phyloP scores from a whole-genome alignment of 2,329 filamentous ascomycete species.

The Alternaria solani region DNA sequence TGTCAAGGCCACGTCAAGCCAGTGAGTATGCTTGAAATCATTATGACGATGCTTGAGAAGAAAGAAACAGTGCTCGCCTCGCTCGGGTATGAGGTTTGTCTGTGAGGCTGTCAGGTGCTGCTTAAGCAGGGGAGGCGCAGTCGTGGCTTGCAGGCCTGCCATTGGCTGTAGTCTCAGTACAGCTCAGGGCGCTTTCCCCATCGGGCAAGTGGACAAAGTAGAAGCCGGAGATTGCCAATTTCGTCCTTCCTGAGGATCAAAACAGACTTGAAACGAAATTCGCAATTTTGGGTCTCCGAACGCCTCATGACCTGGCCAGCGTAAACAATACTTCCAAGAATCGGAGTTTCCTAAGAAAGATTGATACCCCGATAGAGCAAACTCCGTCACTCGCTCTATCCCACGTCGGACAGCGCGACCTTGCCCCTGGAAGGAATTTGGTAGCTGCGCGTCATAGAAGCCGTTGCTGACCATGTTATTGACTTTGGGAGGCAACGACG shows the following conservation, averaged over 20 bases:
- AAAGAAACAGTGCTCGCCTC: constrained; percentile 7
- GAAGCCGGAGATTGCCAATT: constrained; percentile 23
- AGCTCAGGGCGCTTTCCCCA: constrained; percentile 8
- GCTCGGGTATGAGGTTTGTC: constrained; percentile 14
- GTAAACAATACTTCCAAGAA: constrained; percentile 10
- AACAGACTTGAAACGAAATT: constrained; percentile 24
- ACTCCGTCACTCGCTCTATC: not conserved
- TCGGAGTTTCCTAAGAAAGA: constrained; percentile 1
- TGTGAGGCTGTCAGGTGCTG: constrained; percentile 11
- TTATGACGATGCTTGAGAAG: constrained; percentile 11
- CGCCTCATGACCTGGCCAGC: constrained; percentile 13
- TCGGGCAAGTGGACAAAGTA: constrained; percentile 1
- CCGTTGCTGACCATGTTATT: constrained; percentile 8
- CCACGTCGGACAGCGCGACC: not conserved
- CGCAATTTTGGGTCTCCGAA: constrained; percentile 18
- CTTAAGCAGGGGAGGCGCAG: constrained; percentile 17
- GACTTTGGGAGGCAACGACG: constrained; percentile 14
- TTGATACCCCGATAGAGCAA: not conserved
- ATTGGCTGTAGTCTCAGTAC: constrained; percentile 13
- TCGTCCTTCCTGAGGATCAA: constrained; percentile 13
- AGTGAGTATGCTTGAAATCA: not conserved
- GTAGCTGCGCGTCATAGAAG: constrained; percentile 8
- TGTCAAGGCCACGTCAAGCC: constrained; percentile 16
- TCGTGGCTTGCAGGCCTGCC: constrained; percentile 10
- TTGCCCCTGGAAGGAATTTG: constrained; percentile 4